Evolutionary conservation across 2,329 filamentous ascomycete species (phyloP).

Genomic region (Monilinia fructigena): DNA sequence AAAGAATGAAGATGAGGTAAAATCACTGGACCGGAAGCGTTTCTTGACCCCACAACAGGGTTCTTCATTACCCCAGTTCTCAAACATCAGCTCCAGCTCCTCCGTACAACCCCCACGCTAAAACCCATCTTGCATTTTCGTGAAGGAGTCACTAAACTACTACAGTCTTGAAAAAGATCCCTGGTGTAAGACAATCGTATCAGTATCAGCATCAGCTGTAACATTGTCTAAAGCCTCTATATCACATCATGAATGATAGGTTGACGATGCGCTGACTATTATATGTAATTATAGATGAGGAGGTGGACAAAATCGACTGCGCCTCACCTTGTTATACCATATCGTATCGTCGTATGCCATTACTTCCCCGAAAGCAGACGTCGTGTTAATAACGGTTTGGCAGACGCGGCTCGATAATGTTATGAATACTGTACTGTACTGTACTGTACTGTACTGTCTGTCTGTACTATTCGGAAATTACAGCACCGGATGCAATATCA

Average conservation of each 20-base stretch:
- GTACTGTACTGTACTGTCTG: no score
- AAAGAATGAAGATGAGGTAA: not conserved
- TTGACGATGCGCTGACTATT: not conserved
- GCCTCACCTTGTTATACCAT: slow-evolving; percentile 3
- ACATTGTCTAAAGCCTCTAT: not conserved
- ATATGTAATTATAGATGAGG: not conserved
- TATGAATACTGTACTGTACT: no score
- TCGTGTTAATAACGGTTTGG: not conserved
- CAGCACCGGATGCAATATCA: no score
- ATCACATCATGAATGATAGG: slow-evolving; percentile 4
- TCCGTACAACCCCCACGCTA: slow-evolving; percentile 11
- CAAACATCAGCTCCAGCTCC: slow-evolving; percentile 4
- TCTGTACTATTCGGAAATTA: no score
- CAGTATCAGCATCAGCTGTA: slow-evolving; percentile 5
- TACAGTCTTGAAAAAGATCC: not conserved
- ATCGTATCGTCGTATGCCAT: slow-evolving; percentile 6
- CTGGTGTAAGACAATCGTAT: slow-evolving; percentile 9
- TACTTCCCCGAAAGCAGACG: not conserved
- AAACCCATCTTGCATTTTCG: slow-evolving; percentile 9
- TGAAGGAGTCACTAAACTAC: not conserved
- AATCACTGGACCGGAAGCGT: slow-evolving; percentile 9
- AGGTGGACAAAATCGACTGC: slow-evolving; percentile 1
- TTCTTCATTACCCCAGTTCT: slow-evolving; percentile 17
- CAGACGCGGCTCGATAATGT: not conserved
- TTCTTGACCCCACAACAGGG: slow-evolving; percentile 10